Evolutionary conservation across 2,329 filamentous ascomycete genomes (phyloP), one percentile per base, ranked within the genome.

Genomic region (Periconia sp.): DNA sequence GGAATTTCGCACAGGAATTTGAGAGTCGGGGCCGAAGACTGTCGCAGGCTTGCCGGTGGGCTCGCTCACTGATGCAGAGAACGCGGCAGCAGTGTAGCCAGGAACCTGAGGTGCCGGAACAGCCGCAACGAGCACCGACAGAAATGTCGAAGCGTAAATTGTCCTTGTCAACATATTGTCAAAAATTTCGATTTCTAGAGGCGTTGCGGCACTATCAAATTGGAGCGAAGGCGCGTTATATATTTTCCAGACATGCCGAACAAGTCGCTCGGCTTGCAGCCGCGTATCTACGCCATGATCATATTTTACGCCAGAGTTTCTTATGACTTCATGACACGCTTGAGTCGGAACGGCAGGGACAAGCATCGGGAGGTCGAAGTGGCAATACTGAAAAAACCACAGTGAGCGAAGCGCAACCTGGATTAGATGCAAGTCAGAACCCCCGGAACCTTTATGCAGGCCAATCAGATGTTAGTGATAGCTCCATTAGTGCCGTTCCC

Each of bases 71-170:
- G 63, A 65, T 58, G 72, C 74, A 16, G 72, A 68, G 24, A 72
- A 73, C 58, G 75, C 69, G 7, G 69, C 75, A 48, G 73, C 62
- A 15, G 62, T 67, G 63, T 78, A 78, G 28, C 75, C 75, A 41
- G 73, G 38, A 12, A 71, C 70, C 41, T 72, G 68, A n/a, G 70
- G 69, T 44, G 61, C 59, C 22, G 71, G 72, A 29, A 66, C 69
- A 31, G 70, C 65, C 13, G 56, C 62, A 50, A 58, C 68, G 18
- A 66, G 58, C 40, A 64, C 66, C 36, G 65, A 65, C 35, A 73
- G 54, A 44, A 64, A 54, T 44, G 61, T 58, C 31, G 64, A 63
- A 39, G 62, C 55, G 46, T 70, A 51, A 16, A 66, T 16, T 21
- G 59, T 61, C 56, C 55, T 70, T 50, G 55, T 57, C 29, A 71